Conservation (phyloP, 2,329 filamentous ascomycete genomes). For the Furcasterigmium furcatum region DNA sequence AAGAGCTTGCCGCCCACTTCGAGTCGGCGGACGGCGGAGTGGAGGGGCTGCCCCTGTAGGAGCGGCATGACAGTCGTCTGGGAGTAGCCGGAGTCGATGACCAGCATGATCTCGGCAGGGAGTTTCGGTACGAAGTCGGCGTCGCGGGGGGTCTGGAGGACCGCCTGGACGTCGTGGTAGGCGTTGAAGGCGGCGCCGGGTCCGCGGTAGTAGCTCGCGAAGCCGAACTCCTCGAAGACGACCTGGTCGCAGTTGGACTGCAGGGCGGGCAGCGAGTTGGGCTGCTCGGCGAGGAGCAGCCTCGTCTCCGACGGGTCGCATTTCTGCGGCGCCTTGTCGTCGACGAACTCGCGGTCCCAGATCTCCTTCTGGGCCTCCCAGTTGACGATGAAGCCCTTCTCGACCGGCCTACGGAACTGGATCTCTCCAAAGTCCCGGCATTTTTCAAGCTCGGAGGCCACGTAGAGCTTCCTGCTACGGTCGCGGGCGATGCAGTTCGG, state of each 20-base stretch:
- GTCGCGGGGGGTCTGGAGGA: slow-evolving; percentile 60
- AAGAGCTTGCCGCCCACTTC: slow-evolving; percentile 91
- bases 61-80: slow-evolving; percentile 89
- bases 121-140: slow-evolving; percentile 30
- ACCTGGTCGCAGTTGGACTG: slow-evolving; percentile 94
- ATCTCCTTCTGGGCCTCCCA: slow-evolving; percentile 96
- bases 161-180: slow-evolving; percentile 71
- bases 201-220: slow-evolving; percentile 78
- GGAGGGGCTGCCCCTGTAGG: slow-evolving; percentile 75
- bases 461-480: slow-evolving; percentile 73
- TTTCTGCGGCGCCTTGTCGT: slow-evolving; percentile 59
- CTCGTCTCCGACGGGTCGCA: slow-evolving; percentile 81
- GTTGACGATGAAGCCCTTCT: slow-evolving; percentile 92
- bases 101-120: slow-evolving; percentile 77
- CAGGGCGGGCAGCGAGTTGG: slow-evolving; percentile 75
- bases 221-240: slow-evolving; percentile 95
- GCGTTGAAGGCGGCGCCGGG: slow-evolving; percentile 73
- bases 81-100: slow-evolving; percentile 90
- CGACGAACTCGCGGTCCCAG: slow-evolving; percentile 87
- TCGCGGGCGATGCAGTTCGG: slow-evolving; percentile 88
- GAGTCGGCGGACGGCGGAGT: slow-evolving; percentile 77
- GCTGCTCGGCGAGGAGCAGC: slow-evolving; percentile 79
- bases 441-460: slow-evolving; percentile 72
- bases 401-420: slow-evolving; percentile 81
- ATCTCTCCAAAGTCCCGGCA: slow-evolving; percentile 90